phyloP scores from a whole-genome alignment of 1,284 basidiomycete species.

The Calocybe gambosa region DNA sequence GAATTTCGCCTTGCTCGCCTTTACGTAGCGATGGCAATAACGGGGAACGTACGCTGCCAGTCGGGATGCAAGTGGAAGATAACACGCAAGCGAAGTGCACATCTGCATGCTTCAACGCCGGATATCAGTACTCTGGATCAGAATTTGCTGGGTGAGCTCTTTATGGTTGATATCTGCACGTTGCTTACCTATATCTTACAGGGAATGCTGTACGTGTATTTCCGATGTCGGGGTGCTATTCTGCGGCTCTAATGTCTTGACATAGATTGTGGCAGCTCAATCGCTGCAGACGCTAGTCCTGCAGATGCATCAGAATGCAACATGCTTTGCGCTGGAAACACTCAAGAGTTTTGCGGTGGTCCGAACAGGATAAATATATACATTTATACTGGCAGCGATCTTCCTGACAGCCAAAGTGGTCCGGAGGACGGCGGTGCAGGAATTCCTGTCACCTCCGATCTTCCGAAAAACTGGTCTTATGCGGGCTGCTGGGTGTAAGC shows the following conservation, averaged over 20 bases:
- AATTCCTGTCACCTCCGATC: conserved; percentile 39
- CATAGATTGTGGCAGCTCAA: conserved; percentile 47
- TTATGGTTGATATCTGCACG: background rate
- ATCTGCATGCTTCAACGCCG: conserved; percentile 52
- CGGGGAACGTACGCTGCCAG: conserved; percentile 41
- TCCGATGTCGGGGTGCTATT: background rate
- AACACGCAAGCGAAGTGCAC: conserved; percentile 57
- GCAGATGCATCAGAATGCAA: conserved; percentile 45
- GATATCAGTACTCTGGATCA: conserved; percentile 51
- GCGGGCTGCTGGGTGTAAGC: conserved; percentile 56
- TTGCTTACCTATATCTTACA: conserved; percentile 18
- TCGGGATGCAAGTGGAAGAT: conserved; percentile 33
- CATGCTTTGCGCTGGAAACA: conserved; percentile 60
- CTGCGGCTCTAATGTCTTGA: background rate
- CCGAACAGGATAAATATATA: conserved; percentile 52
- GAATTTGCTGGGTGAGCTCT: conserved; percentile 46
- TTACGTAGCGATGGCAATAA: conserved; percentile 42
- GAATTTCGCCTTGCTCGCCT: background rate
- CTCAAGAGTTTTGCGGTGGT: conserved; percentile 61
- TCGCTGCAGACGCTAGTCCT: conserved; percentile 41
- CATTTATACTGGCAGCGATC: conserved; percentile 55
- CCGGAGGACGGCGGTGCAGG: conserved; percentile 24
- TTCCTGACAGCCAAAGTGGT: conserved; percentile 31
- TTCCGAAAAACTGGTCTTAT: conserved; percentile 47
- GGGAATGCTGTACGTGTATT: conserved; percentile 38